Conservation (phyloP, 306 rosid species). For the Nissolia schottii region DNA sequence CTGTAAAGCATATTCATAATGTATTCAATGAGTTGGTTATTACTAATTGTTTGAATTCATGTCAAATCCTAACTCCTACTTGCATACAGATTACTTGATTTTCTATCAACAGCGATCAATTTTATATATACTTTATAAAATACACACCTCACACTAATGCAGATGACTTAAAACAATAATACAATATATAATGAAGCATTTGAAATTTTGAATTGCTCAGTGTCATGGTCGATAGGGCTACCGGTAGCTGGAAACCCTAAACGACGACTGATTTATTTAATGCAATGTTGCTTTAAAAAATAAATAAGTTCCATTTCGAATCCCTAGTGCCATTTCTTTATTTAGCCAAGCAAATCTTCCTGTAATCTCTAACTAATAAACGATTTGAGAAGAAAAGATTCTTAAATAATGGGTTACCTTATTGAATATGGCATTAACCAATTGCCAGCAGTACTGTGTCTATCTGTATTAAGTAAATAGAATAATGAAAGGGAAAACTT, state of each 20-base stretch:
- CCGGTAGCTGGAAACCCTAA: slow-evolving; percentile 16
- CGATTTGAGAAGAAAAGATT: background rate
- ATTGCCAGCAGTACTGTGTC: background rate
- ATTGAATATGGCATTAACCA: background rate
- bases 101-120: background rate
- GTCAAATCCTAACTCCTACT: background rate
- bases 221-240: background rate
- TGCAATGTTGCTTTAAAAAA: background rate
- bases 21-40: background rate
- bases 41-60: background rate
- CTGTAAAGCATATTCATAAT: background rate
- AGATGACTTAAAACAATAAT: background rate
- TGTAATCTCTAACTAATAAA: background rate
- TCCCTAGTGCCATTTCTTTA: background rate
- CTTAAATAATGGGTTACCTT: background rate
- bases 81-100: background rate
- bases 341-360: background rate
- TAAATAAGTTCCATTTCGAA: background rate
- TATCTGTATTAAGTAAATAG: background rate
- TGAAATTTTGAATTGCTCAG: background rate
- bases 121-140: background rate
- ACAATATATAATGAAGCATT: background rate
- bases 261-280: background rate
- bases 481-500: background rate
- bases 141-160: background rate